Evolutionary conservation across 495 filamentous ascomycete genomes (phyloP).

Genomic region (Pyrenula massariospora): DNA sequence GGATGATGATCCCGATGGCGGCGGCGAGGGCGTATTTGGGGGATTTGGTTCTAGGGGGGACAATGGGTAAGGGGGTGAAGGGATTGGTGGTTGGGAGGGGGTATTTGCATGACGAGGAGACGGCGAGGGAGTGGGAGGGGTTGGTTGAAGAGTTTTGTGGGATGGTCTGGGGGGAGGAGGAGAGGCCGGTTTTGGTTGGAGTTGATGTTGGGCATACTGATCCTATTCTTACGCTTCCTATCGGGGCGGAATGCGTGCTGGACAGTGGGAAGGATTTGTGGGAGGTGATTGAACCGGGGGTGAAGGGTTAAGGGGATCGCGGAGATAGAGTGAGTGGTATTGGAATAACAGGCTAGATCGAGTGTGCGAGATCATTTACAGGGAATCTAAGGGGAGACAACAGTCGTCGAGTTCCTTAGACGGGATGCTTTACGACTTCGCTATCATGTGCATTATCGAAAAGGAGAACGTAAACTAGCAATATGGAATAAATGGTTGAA

Average conservation of each 20-base stretch:
- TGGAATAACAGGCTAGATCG: no score
- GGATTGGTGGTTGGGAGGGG: constrained; percentile 22
- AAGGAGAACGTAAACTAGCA: no score
- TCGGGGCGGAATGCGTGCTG: constrained; percentile 13
- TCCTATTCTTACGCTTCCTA: constrained; percentile 20
- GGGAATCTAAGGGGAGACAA: no score
- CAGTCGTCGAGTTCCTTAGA: no score
- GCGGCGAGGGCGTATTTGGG: constrained; percentile 16
- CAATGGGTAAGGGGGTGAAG: constrained; percentile 13
- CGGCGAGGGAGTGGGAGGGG: constrained; percentile 8
- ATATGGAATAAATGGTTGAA: no score
- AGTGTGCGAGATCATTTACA: no score
- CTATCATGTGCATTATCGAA: no score
- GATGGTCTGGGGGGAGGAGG: constrained; percentile 4
- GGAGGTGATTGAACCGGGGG: constrained; percentile 16
- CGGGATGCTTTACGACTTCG: no score
- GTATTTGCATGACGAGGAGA: constrained; percentile 12
- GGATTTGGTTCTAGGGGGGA: constrained; percentile 19
- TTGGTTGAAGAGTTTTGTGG: constrained; percentile 12
- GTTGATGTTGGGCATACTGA: constrained; percentile 23
- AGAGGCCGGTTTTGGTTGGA: constrained; percentile 15
- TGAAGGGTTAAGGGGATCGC: no score
- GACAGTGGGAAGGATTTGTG: constrained; percentile 20
- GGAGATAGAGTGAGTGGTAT: no score
- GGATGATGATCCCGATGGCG: constrained; percentile 19